Base-by-base conservation (phyloP, 2,329 filamentous ascomycete species). In the Pseudocercospora pini-densiflorae region DNA sequence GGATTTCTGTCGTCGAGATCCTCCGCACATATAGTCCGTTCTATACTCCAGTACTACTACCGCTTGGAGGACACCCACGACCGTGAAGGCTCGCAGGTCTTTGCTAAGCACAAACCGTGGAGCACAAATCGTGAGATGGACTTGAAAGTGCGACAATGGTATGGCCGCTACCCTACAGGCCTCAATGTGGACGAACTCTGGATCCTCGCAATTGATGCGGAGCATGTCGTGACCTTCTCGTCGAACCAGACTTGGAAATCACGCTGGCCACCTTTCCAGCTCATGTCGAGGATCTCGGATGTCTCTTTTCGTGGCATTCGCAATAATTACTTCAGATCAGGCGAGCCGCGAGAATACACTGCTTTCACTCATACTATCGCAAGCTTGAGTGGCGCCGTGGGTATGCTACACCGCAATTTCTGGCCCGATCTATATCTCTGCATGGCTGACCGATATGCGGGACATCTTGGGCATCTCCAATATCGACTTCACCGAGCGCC, bases 171-270 rank as follows among this genome's bases (percentile, higher is more conserved):
- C 62, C 80, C 80, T 6, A 77, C 76, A 5, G 74, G 74, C 9
- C 72, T 82, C 10, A 81, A 81, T 59, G 79, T 81, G 2, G 80
- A 82, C 67, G 80, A 82, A 64, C 67, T 81, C 3, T 81, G 80
- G 80, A 77, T 81, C 19, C 72, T 82, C 3, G 78, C 78, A 0
- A 69, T 82, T 2, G 80, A 82, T 70, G 65, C 75, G 4, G 72
- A 78, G 27, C 79, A 82, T 63, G 74, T 81, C 24, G 79, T 81
- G 12, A 81, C 80, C 0, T 81, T 81, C 60, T 80, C 79, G 0
- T 79, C 76, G 57, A 81, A 81, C 59, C 79, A 81, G 65, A 80
- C 77, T 0, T 82, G 80, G 80, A 82, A 81, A 63, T 77, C 78
- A 9, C 72, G 77, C 0, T 82, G 78, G 79, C 79, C 79, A 6